These are phyloP conservation scores for Debaryomycetaceae sp. DNA, from an alignment of 1,139 yeast species.

Conservation along the genomic window DNA sequence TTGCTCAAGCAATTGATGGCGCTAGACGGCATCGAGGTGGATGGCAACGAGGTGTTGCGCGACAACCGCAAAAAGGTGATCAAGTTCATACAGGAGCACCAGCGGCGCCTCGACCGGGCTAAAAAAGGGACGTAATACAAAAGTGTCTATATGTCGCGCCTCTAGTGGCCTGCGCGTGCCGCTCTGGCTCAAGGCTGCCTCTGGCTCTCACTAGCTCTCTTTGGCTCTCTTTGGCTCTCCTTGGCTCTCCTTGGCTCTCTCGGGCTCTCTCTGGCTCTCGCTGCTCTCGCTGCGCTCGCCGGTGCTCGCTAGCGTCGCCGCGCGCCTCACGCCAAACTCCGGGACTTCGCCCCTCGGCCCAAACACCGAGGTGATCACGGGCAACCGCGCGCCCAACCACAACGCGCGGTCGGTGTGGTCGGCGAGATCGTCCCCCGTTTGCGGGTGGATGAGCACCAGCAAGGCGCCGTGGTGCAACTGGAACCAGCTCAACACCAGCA, in stretches of 20 bases:
- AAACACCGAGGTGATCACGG: conserved; percentile 19
- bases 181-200: too few relatives aligned
- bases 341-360: conserved; percentile 16
- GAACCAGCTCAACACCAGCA: conserved; percentile 27
- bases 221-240: too few relatives aligned
- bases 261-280: too few relatives aligned
- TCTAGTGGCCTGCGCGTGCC: too few relatives aligned
- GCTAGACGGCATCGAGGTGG: conserved; percentile 60
- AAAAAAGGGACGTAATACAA: conserved; percentile 29
- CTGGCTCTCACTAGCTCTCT: too few relatives aligned
- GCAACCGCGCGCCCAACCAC: conserved; percentile 27
- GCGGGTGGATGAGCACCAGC: conserved; percentile 30
- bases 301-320: conserved; percentile 15
- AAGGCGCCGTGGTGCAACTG: conserved; percentile 26
- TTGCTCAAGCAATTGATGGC: conserved; percentile 61
- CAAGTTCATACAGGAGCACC: conserved; percentile 55
- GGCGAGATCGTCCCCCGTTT: conserved; percentile 24
- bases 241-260: too few relatives aligned
- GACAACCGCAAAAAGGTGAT: conserved; percentile 56
- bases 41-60: conserved; percentile 48
- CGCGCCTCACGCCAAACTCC: conserved; percentile 25
- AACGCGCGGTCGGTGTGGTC: conserved; percentile 27
- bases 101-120: conserved; percentile 54
- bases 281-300: too few relatives aligned
- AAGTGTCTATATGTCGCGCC: not conserved